These are phyloP conservation scores for Beauveria australis DNA, from an alignment of 2,329 filamentous ascomycete genomes.

Conservation along the genomic window DNA sequence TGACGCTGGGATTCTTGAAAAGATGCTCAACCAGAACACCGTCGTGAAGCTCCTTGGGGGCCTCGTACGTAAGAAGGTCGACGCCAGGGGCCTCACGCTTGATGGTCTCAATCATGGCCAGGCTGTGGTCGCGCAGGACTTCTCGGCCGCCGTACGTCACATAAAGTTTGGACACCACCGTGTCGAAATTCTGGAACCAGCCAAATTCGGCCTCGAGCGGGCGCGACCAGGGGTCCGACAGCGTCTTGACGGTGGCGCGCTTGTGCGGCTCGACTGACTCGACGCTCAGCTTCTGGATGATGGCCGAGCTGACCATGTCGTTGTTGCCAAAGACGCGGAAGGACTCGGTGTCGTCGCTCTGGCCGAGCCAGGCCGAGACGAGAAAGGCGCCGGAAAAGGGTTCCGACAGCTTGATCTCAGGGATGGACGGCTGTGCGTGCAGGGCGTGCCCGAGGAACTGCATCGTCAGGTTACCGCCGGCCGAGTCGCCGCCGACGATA, in stretches of 20 bases:
- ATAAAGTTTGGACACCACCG: not conserved
- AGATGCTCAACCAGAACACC: slow-evolving; percentile 24
- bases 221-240: slow-evolving; percentile 2
- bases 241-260: not conserved
- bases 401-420: slow-evolving; percentile 14
- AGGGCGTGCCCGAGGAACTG: slow-evolving; percentile 23
- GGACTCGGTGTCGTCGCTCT: not conserved
- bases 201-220: slow-evolving; percentile 3
- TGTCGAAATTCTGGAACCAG: not conserved
- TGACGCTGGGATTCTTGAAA: slow-evolving; percentile 17
- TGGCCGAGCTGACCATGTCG: slow-evolving; percentile 4
- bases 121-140: slow-evolving; percentile 6
- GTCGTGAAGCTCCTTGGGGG: slow-evolving; percentile 14
- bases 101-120: not conserved
- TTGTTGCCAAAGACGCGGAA: slow-evolving; percentile 3
- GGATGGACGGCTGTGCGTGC: slow-evolving; percentile 18
- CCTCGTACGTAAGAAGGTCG: not conserved
- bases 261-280: not conserved
- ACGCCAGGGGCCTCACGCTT: slow-evolving; percentile 1
- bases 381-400: slow-evolving; percentile 22
- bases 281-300: not conserved
- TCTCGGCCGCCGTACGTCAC: slow-evolving; percentile 6
- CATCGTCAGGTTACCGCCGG: slow-evolving; percentile 23
- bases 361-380: slow-evolving; percentile 22
- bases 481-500: slow-evolving; percentile 27